Percentiles rank a stretch among this genome's conserved stretches.
Evolutionary conservation across 192 early-diverging fungal species (phyloP).

Genomic region (Coemansia sp.): DNA sequence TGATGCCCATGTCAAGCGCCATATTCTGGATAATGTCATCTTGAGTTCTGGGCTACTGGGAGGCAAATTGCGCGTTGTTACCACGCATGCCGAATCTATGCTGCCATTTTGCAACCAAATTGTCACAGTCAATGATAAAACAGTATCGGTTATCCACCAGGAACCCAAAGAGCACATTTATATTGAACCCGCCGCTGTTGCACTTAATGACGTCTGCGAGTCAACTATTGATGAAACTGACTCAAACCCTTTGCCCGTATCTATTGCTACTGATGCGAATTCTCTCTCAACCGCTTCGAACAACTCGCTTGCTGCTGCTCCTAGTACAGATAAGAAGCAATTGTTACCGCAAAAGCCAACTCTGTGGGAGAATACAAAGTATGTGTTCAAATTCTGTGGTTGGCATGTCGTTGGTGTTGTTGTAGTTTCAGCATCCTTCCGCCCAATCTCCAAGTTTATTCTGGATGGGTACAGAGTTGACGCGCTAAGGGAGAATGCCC

Average conservation of each 20-base stretch:
- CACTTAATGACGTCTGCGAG: not conserved
- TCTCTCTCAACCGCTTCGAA: not conserved
- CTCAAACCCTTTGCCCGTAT: not conserved
- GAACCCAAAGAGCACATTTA: not conserved
- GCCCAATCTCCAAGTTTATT: conserved; percentile 22
- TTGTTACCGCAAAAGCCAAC: not conserved
- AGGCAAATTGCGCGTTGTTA: not conserved
- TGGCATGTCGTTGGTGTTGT: not conserved
- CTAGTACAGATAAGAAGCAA: not conserved
- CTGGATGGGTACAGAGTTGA: conserved; percentile 25
- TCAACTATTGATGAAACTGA: conserved; percentile 7
- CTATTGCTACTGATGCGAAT: no score
- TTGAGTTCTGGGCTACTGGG: no score
- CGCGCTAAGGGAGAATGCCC: conserved; percentile 9
- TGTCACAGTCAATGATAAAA: not conserved
- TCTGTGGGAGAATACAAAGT: not conserved
- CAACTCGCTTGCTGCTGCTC: not conserved
- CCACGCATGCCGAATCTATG: not conserved
- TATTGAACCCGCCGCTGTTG: not conserved
- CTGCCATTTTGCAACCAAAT: conserved; percentile 4
- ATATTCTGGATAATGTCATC: no score
- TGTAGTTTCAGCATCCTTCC: not conserved
- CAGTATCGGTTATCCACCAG: not conserved
- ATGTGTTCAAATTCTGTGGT: not conserved
- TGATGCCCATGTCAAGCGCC: no score